Percentiles rank a stretch among this genome's conserved stretches.
Evolutionary conservation across 164 flowering plant species (phyloP).

Genomic region (Amborella trichopoda): DNA sequence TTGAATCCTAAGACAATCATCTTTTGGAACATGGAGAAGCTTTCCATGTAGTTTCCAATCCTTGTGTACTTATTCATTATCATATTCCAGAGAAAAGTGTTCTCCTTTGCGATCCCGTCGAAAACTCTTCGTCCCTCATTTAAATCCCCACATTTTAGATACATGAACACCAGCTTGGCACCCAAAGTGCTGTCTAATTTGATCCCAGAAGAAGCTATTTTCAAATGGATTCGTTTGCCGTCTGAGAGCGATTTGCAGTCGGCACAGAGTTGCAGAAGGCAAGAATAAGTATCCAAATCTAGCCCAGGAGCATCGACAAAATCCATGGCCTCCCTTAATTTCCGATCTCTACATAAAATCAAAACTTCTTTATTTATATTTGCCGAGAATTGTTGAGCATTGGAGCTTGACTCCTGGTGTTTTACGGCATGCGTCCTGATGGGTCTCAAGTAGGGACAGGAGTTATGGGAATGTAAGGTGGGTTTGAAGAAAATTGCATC

Average conservation of each 20-base stretch:
- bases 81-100: conserved; percentile 51
- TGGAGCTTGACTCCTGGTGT: no score
- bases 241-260: conserved; percentile 26
- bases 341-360: conserved; percentile 42
- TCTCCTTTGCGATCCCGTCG: conserved; percentile 25
- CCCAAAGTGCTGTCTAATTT: conserved; percentile 32
- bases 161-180: conserved; percentile 57
- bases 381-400: no score
- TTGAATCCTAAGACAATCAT: conserved; percentile 32
- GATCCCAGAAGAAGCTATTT: conserved; percentile 18
- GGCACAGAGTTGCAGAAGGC: conserved; percentile 53
- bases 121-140: conserved; percentile 40
- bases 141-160: conserved; percentile 49
- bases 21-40: conserved; percentile 21
- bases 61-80: conserved; percentile 43
- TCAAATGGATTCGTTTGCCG: conserved; percentile 35
- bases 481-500: no score
- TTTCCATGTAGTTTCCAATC: conserved; percentile 28
- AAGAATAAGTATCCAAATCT: conserved; percentile 27
- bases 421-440: no score
- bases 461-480: no score
- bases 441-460: no score
- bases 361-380: no score
- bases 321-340: conserved; percentile 35
- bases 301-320: conserved; percentile 19